phyloP scores from a whole-genome alignment of 176 grass and related monocot species.

The Bromus sterilis region DNA sequence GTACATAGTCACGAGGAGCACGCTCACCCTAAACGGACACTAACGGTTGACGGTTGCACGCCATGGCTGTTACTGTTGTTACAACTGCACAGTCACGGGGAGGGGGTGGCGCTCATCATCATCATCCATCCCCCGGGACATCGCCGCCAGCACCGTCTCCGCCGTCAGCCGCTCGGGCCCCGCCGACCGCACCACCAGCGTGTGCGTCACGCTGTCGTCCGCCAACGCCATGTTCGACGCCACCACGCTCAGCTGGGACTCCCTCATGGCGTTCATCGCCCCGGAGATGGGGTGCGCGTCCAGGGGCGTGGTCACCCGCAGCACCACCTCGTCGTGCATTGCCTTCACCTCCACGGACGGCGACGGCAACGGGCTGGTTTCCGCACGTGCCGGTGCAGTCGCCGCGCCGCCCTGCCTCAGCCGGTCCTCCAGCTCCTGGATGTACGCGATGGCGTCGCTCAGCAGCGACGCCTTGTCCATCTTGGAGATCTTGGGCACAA shows the following conservation, averaged over 20 bases:
- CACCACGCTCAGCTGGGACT: slow-evolving; percentile 37
- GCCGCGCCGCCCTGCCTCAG: slow-evolving; percentile 18
- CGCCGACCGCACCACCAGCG: slow-evolving; percentile 52
- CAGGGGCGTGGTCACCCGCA: slow-evolving; percentile 68
- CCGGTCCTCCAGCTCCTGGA: slow-evolving; percentile 67
- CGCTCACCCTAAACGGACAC: not conserved
- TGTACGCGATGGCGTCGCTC: slow-evolving; percentile 77
- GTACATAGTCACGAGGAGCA: not conserved
- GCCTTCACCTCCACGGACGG: slow-evolving; percentile 53
- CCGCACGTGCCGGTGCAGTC: not conserved
- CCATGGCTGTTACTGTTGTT: not conserved
- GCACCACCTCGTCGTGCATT: slow-evolving; percentile 58
- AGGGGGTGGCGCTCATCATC: slow-evolving; percentile 24
- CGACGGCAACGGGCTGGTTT: slow-evolving; percentile 11
- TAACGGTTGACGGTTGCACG: slow-evolving; percentile 18
- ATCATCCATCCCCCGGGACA: slow-evolving; percentile 30
- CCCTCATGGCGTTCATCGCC: slow-evolving; percentile 44
- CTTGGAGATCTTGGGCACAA: slow-evolving; percentile 84
- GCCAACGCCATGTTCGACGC: slow-evolving; percentile 47
- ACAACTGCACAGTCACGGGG: slow-evolving; percentile 32
- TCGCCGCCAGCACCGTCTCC: slow-evolving; percentile 48
- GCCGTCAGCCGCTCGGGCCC: slow-evolving; percentile 43
- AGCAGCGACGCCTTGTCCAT: slow-evolving; percentile 93
- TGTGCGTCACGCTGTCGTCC: slow-evolving; percentile 57
- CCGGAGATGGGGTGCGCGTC: slow-evolving; percentile 47